Evolutionary conservation across 2,329 filamentous ascomycete species (phyloP), one percentile per base, ranked within the genome.

Genomic region (Nemania serpens): DNA sequence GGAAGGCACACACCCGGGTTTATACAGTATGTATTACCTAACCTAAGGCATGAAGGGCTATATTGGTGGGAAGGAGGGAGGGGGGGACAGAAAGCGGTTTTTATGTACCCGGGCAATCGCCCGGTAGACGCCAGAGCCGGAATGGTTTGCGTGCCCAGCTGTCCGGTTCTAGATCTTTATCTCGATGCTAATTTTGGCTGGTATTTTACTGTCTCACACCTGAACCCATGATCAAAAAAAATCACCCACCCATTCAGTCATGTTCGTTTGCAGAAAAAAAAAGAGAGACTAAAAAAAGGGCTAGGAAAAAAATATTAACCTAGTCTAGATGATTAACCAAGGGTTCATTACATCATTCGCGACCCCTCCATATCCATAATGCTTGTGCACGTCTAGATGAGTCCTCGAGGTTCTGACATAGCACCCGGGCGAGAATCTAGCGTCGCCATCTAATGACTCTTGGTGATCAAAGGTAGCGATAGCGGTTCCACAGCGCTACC

Each of bases 401-500:
- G 5, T 12, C 15, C 15, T 12, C 4, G 11, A 13, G 36, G 11
- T 15, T 43, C 25, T 37, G 20, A 25, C 45, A 6, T 34, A 45
- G 2, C 22, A 11, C 34, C 20, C 33, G 10, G 20, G 41, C 25
- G 33, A 13, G 29, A 18, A 34, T 25, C 51, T 25, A 37, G 42
- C 15, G 34, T 29, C 25, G 7, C 4, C 25, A 7, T 29, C 25
- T 29, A 42, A 18, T 17, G 7, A 9, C 7, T 42, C 13, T 13
- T 46, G 20, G 18, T 46, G 5, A 7, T 29, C 15, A 20, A 29
- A 4, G 5, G 20, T 20, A 41, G 29, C 41, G 12, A 5, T 46
- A 47, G 58, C 34, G 48, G 47, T 55, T 48, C 53, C 53, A 58
- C 55, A 17, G n/a, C 18, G 33, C 36, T 54, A 20, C 47, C 22